These are phyloP conservation scores for Aspergillus sp. DNA, from an alignment of 2,329 filamentous ascomycete species.

Conservation along the genomic window DNA sequence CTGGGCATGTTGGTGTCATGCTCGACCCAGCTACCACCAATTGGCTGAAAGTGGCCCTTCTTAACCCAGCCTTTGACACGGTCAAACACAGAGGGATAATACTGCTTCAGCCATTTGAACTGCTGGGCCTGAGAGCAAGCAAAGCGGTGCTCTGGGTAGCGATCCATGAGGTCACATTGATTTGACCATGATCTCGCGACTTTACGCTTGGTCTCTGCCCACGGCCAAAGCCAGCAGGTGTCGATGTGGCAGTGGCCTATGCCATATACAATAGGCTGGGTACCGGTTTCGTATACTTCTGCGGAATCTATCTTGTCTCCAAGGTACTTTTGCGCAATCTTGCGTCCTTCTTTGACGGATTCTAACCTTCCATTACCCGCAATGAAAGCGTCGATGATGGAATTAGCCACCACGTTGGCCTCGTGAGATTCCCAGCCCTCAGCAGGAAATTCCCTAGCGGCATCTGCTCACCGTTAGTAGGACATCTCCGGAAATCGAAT, in stretches of 20 bases:
- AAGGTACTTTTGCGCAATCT: slow-evolving; percentile 80
- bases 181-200: slow-evolving; percentile 94
- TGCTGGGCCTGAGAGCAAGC: slow-evolving; percentile 93
- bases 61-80: slow-evolving; percentile 90
- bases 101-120: slow-evolving; percentile 92
- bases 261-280: slow-evolving; percentile 75
- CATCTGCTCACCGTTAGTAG: slow-evolving; percentile 55
- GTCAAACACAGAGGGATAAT: slow-evolving; percentile 86
- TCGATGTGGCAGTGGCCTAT: slow-evolving; percentile 98
- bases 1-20: slow-evolving; percentile 98
- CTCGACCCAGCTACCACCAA: slow-evolving; percentile 98
- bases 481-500: not conserved
- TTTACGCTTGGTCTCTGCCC: slow-evolving; percentile 96
- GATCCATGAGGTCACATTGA: slow-evolving; percentile 92
- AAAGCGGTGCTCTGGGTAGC: slow-evolving; percentile 92
- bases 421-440: slow-evolving; percentile 88
- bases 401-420: slow-evolving; percentile 78
- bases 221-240: slow-evolving; percentile 98
- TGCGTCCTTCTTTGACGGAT: slow-evolving; percentile 74
- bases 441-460: slow-evolving; percentile 82
- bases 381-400: slow-evolving; percentile 88
- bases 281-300: slow-evolving; percentile 76
- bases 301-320: slow-evolving; percentile 78
- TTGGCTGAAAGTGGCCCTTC: slow-evolving; percentile 86
- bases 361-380: slow-evolving; percentile 70